These are phyloP conservation scores for Triticum monococcum DNA, from an alignment of 176 grass and related monocot genomes.

Conservation along the genomic window DNA sequence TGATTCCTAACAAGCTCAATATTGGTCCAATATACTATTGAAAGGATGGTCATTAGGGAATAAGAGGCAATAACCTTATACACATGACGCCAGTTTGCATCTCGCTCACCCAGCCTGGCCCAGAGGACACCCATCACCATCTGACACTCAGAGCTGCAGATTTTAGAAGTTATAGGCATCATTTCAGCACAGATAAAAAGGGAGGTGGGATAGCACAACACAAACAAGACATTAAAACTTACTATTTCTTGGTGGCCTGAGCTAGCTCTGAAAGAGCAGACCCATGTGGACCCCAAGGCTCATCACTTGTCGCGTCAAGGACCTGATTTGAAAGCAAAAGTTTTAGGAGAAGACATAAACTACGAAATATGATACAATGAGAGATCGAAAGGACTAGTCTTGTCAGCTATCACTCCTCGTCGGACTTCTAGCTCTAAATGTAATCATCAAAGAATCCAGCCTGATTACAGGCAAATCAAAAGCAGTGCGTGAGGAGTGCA, in stretches of 20 bases:
- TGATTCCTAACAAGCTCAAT: conserved; percentile 17
- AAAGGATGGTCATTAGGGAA: conserved; percentile 10
- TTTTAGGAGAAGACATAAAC: background rate
- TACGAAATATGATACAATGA: background rate
- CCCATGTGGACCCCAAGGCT: conserved; percentile 95
- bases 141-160: conserved; percentile 81
- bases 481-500: background rate
- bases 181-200: background rate
- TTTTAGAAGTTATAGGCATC: conserved; percentile 38
- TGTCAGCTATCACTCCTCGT: background rate
- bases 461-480: conserved; percentile 2
- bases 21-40: background rate
- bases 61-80: conserved; percentile 60
- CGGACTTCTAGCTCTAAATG: background rate
- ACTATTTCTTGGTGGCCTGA: conserved; percentile 86
- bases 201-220: background rate
- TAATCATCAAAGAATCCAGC: background rate
- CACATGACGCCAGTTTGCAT: conserved; percentile 84
- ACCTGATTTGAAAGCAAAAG: conserved; percentile 43
- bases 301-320: conserved; percentile 92
- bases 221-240: conserved; percentile 7
- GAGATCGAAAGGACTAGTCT: background rate
- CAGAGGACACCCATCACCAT: conserved; percentile 98
- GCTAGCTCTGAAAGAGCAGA: conserved; percentile 75
- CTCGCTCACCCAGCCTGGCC: conserved; percentile 72